These are phyloP conservation scores for Violaceomyces palustris DNA, from an alignment of 1,284 basidiomycete species.

Conservation along the genomic window DNA sequence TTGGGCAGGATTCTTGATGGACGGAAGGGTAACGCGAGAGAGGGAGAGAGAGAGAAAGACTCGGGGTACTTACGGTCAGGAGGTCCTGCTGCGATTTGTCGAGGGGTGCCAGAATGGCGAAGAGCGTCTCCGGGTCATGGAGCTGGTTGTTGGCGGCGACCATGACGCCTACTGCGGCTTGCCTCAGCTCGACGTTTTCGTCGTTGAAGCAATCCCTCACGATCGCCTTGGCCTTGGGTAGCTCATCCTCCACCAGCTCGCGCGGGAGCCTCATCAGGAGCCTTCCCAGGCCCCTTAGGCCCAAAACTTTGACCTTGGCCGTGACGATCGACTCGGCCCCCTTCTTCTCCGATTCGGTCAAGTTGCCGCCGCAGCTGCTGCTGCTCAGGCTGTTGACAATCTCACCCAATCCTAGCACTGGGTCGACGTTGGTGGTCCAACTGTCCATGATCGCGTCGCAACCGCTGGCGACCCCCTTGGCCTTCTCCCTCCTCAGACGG, in stretches of 20 bases:
- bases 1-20: constrained; percentile 1
- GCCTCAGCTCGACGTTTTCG: constrained; percentile 4
- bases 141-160: constrained; percentile 8
- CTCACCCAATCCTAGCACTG: constrained; percentile 25
- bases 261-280: constrained; percentile 23
- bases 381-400: constrained; percentile 1
- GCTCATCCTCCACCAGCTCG: constrained; percentile 35
- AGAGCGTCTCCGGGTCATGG: background rate
- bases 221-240: constrained; percentile 6
- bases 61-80: constrained; percentile 10
- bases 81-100: constrained; percentile 3
- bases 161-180: constrained; percentile 9
- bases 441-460: constrained; percentile 15
- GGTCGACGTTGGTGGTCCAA: constrained; percentile 12
- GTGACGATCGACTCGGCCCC: background rate
- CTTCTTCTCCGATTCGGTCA: background rate
- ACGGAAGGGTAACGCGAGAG: too few relatives aligned
- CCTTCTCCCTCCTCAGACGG: background rate
- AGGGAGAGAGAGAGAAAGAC: too few relatives aligned
- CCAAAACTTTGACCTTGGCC: constrained; percentile 2
- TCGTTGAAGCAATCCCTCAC: constrained; percentile 6
- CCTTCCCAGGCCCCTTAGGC: constrained; percentile 4
- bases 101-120: constrained; percentile 1
- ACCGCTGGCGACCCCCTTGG: background rate
- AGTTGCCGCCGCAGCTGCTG: background rate